Conservation (phyloP, 1,284 basidiomycete genomes). For the Wolfiporia cocos region DNA sequence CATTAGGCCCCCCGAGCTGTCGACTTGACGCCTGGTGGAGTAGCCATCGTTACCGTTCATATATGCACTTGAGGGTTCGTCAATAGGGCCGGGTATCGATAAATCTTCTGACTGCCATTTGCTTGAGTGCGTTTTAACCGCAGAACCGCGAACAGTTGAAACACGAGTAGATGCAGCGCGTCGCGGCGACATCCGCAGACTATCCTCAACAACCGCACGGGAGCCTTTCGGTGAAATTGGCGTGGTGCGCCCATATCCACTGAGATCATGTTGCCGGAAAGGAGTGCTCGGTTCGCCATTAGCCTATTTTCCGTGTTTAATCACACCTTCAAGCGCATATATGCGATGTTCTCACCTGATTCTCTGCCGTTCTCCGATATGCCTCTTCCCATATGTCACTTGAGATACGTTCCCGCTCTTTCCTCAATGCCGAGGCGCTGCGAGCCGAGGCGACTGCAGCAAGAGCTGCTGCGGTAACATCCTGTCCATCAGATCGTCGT, state of each 20-base stretch:
- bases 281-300: conserved; percentile 21
- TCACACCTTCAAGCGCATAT: conserved; percentile 10
- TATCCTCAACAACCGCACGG: conserved; percentile 6
- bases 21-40: conserved; percentile 48
- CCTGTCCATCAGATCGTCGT: conserved; percentile 25
- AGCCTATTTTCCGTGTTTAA: conserved; percentile 4
- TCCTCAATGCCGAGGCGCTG: conserved; percentile 37
- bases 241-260: conserved; percentile 18
- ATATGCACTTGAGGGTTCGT: conserved; percentile 23
- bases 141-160: conserved; percentile 40
- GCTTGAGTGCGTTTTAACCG: conserved; percentile 38
- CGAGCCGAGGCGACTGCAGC: conserved; percentile 54
- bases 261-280: conserved; percentile 13
- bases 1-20: conserved; percentile 61
- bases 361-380: too few species aligned
- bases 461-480: conserved; percentile 50
- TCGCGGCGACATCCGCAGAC: conserved; percentile 25
- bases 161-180: conserved; percentile 29
- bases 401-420: too few species aligned
- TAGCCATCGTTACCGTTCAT: conserved; percentile 15
- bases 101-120: conserved; percentile 41
- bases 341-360: too few species aligned
- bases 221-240: conserved; percentile 17
- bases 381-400: too few species aligned
- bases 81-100: conserved; percentile 22